Evolutionary conservation across 2,329 filamentous ascomycete genomes (phyloP).

Genomic region (Ophiostoma australiae): DNA sequence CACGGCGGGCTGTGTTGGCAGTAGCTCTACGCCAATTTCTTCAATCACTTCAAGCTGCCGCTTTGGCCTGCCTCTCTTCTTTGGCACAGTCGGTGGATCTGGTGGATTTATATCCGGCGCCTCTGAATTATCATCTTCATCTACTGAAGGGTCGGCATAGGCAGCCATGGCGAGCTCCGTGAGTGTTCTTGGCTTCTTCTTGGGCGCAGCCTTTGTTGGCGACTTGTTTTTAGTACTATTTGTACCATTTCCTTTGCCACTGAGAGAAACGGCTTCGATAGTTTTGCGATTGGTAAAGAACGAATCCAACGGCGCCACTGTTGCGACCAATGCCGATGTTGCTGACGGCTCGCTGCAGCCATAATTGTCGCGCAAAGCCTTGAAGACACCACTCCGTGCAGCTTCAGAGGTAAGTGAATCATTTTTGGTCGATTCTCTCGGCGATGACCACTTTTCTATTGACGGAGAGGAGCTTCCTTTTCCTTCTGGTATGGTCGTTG

Average conservation of each 20-base stretch:
- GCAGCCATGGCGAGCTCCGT: constrained; percentile 71
- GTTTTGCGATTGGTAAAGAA: constrained; percentile 53
- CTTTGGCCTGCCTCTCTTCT: constrained; percentile 16
- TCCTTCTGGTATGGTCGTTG: constrained; percentile 27
- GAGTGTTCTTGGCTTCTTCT: constrained; percentile 70
- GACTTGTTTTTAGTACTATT: constrained; percentile 30
- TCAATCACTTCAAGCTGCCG: constrained; percentile 31
- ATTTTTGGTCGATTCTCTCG: constrained; percentile 21
- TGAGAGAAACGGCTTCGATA: constrained; percentile 46
- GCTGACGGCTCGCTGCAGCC: constrained; percentile 16
- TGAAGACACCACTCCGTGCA: constrained; percentile 37
- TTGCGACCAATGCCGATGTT: not conserved
- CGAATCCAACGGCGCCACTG: constrained; percentile 23
- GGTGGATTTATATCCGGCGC: not conserved
- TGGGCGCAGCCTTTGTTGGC: constrained; percentile 48
- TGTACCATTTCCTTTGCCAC: constrained; percentile 26
- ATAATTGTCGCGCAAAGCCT: constrained; percentile 38
- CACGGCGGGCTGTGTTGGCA: constrained; percentile 12
- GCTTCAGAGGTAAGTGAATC: constrained; percentile 13
- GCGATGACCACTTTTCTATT: constrained; percentile 31
- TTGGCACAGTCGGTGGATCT: not conserved
- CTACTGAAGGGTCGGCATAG: constrained; percentile 43
- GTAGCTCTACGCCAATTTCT: constrained; percentile 20
- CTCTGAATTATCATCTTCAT: not conserved
- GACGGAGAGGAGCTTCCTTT: constrained; percentile 34